phyloP scores from a whole-genome alignment of 2,329 filamentous ascomycete species.

The Tolypocladium cylindrosporum region DNA sequence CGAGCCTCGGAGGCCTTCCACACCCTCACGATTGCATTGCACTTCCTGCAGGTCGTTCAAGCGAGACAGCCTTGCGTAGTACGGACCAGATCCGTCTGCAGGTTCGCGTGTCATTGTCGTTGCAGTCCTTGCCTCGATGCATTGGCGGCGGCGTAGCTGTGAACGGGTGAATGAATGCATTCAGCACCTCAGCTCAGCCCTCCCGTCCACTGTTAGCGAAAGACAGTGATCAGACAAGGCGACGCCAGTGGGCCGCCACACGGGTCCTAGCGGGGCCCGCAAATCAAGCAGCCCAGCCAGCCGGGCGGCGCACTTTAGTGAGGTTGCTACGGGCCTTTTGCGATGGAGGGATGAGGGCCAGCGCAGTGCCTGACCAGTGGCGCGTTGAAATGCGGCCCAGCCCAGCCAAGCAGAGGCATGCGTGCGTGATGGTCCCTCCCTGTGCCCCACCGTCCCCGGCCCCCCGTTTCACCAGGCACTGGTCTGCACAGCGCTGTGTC shows the following conservation, averaged over 20 bases:
- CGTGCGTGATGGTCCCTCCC: background rate
- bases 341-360: background rate
- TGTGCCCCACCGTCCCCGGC: background rate
- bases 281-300: background rate
- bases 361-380: background rate
- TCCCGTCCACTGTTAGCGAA: too few species aligned
- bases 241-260: background rate
- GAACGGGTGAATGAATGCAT: background rate
- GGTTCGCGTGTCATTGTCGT: background rate
- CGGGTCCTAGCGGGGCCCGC: background rate
- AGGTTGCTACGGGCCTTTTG: background rate
- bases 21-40: too few species aligned
- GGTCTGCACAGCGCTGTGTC: background rate
- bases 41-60: background rate
- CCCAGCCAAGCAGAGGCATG: background rate
- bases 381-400: background rate
- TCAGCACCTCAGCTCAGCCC: background rate
- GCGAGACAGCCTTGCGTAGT: background rate
- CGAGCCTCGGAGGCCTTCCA: background rate
- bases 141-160: background rate
- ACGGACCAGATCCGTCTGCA: background rate
- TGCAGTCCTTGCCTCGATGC: background rate
- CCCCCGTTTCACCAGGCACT: slow-evolving; percentile 1
- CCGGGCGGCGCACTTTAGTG: background rate
- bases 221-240: background rate